Base-by-base conservation (phyloP, 2,329 filamentous ascomycete species). In the Aspergillus melleus region DNA sequence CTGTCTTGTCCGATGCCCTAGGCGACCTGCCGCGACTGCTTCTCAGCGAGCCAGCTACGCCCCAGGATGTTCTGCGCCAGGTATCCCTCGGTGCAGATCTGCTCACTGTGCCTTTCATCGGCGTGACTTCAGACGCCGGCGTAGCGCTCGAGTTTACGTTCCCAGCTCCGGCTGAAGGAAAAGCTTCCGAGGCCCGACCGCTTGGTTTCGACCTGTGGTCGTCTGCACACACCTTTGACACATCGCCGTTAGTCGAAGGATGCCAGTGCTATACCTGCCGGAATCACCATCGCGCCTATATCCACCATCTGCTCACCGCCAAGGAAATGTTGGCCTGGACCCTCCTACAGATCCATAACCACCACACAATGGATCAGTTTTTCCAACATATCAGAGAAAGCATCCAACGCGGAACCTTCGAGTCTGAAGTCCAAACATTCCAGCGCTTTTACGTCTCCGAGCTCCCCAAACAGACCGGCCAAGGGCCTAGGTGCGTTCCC, bases 281-380 rank as follows among this genome's bases (percentile, higher is more conserved):
- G 2, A 85, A 84, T 19, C 94, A 98, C 74, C 92, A 96, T 76
- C 83, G 89, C 53, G 94, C 95, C 0, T 99, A 91, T 75, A 72
- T 99, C 39, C 89, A 92, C 65, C 95, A 99, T 74, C 83, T 98
- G 1, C 85, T 99, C 6, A 83, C 86, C 51, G 92, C 95, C 0
- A 96, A 93, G 71, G 95, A 99, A 76, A 98, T 99, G 95, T 86
- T 97, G 4, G 94, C 90, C 24, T 99, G 95, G 95, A 90, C 89
- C 0, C 82, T 99, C 8, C 82, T 99, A 8, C 94, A 98, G 74
- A 84, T 96, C 3, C 95, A 99, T 78, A 99, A 99, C 73, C 88
- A 96, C 73, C 83, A 88, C 61, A 78, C 90, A 8, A 76, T 96
- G 55, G 83, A 85, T 50, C 69, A 78, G 0, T 96, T 98, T 79